These are phyloP conservation scores for Maudiozyma humilis DNA, from an alignment of 1,139 yeast species.

Conservation along the genomic window DNA sequence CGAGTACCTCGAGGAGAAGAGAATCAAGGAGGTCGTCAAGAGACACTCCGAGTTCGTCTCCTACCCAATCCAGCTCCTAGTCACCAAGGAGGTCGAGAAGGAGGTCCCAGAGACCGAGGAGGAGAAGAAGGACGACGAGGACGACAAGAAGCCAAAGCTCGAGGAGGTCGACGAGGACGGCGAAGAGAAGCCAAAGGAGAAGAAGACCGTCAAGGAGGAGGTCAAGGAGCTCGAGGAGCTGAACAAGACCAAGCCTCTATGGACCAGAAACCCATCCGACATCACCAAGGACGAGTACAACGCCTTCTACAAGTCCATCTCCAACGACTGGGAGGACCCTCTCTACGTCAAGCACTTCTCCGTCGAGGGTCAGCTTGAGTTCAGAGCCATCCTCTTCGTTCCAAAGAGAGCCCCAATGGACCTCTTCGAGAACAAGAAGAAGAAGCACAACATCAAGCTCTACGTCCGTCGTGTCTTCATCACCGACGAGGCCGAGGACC, in stretches of 20 bases:
- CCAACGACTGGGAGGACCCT: constrained; percentile 99
- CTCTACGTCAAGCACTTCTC: constrained; percentile 99
- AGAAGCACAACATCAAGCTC: constrained; percentile 97
- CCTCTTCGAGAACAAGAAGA: constrained; percentile 94
- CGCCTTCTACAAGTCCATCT: constrained; percentile 97
- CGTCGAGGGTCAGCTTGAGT: constrained; percentile 99
- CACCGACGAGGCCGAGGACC: constrained; percentile 98
- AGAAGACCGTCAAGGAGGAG: constrained; percentile 76
- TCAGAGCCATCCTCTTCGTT: constrained; percentile 93
- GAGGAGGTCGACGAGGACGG: constrained; percentile 61
- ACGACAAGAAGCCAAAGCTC: constrained; percentile 57
- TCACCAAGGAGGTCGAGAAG: constrained; percentile 97
- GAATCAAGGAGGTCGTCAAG: constrained; percentile 98
- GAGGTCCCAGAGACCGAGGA: constrained; percentile 76
- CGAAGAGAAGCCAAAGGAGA: constrained; percentile 39
- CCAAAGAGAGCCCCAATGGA: constrained; percentile 99
- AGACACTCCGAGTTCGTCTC: constrained; percentile 99
- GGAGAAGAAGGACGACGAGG: constrained; percentile 44
- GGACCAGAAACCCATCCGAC: constrained; percentile 99
- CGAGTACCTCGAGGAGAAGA: constrained; percentile 98
- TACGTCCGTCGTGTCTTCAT: constrained; percentile 99
- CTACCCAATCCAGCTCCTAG: constrained; percentile 97
- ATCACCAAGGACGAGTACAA: constrained; percentile 98
- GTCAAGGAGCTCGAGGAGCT: constrained; percentile 92
- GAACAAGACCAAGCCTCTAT: constrained; percentile 97